Evolutionary conservation across 306 rosid genomes (phyloP), one percentile per base, ranked within the genome.

Genomic region (apple (Malus domestica)): DNA sequence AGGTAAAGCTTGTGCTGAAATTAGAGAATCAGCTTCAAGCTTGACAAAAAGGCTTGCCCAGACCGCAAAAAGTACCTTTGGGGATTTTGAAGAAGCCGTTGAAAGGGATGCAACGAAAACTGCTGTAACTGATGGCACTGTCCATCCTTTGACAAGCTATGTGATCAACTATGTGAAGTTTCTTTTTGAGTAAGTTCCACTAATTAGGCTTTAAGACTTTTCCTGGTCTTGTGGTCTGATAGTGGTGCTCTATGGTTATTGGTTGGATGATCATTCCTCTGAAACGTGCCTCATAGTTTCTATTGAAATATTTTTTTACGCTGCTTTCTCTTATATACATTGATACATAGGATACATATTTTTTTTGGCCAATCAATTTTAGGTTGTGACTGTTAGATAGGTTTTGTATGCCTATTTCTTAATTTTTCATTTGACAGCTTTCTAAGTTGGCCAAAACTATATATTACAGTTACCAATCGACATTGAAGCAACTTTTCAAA

Each of bases 41-140:
- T 70, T 95, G 90, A 89, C 99, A 42, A 95, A 92, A 89, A 86
- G 87, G 64, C 96, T 95, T 70, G 97, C 99, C 25, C 96, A 86
- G 86, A 92, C 97, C 4, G 97, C 98, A 3, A 92, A 92, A 77
- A 95, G 90, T 59, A 92, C 97, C 4, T 92, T 95, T 82, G 97
- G 97, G 71, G 98, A 95, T 89, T 92, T 92, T 87, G 98, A 95
- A 84, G 98, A 90, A 86, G 98, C 96, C 6, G 96, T 95, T 83
- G 97, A 92, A 79, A 92, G 93, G 80, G 97, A 95, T 85, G 97
- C 97, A 52, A 95, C 97, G 1, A 90, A 95, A 80, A 95, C 98
- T 78, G 99, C 97, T 63, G 99, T 95, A 64, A 83, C 87, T 67
- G 99, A 95, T 88, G 99, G 97, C 84, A 92, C 99, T 66, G 97